Evolutionary conservation across 176 grass and related monocot genomes (phyloP).

Genomic region (Musa beccarii): DNA sequence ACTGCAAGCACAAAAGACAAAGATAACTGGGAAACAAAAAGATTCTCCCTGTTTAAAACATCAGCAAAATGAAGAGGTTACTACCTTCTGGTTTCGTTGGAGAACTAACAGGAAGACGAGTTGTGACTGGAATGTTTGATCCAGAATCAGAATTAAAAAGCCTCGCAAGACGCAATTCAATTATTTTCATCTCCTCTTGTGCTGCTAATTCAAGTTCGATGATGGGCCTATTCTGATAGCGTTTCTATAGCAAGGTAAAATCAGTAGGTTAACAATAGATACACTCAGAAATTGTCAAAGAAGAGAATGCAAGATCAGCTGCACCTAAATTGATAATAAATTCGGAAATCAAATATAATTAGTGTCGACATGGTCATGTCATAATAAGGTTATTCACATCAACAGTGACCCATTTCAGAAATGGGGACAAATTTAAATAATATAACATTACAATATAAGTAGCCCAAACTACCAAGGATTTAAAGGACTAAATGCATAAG

Average conservation of each 20-base stretch:
- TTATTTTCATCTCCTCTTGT: slow-evolving; percentile 86
- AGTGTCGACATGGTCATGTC: not conserved
- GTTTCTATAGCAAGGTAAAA: slow-evolving; percentile 43
- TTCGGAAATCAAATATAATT: not conserved
- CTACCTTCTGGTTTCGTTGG: slow-evolving; percentile 58
- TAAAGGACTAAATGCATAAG: not conserved
- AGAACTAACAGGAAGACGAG: slow-evolving; percentile 7
- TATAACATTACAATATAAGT: not conserved
- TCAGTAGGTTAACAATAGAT: not conserved
- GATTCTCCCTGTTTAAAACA: not conserved
- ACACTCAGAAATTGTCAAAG: not conserved
- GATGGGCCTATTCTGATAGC: slow-evolving; percentile 76
- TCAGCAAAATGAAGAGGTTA: not conserved
- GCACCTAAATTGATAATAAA: not conserved
- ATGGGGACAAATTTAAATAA: not conserved
- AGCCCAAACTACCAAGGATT: not conserved
- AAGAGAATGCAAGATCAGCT: not conserved
- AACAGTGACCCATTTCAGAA: not conserved
- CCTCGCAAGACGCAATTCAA: slow-evolving; percentile 62
- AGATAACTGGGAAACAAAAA: no score
- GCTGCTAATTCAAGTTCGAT: slow-evolving; percentile 78
- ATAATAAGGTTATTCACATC: not conserved
- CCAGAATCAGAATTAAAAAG: slow-evolving; percentile 44
- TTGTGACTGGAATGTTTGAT: slow-evolving; percentile 18
- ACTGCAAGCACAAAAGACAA: no score